A percentile compares a stretch with the other conserved stretches of the same genome.
These are phyloP conservation scores for Annulohypoxylon stygium DNA, from an alignment of 495 filamentous ascomycete species.

Conservation along the genomic window DNA sequence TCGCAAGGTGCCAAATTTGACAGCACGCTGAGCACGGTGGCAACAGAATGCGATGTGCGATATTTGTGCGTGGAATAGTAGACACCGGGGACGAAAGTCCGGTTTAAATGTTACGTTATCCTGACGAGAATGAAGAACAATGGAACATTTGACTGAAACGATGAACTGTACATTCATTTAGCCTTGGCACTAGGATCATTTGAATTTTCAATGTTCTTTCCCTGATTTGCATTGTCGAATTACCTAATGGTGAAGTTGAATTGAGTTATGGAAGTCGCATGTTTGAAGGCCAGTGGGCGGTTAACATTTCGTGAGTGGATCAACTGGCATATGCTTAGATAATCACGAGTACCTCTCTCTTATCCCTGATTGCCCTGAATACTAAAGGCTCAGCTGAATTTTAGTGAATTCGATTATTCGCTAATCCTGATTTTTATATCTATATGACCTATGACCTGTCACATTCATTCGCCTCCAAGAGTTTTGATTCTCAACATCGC, in stretches of 20 bases:
- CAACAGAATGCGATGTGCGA: constrained; percentile 35
- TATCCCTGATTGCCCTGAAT: constrained; percentile 1
- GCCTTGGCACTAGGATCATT: constrained; percentile 1
- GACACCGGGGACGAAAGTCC: neutral
- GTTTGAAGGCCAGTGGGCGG: neutral
- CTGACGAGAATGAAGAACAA: constrained; percentile 7
- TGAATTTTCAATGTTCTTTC: neutral
- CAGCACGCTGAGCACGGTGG: constrained; percentile 26
- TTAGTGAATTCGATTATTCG: neutral
- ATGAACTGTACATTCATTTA: constrained; percentile 16
- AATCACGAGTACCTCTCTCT: neutral
- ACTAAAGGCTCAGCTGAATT: neutral
- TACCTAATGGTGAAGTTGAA: constrained; percentile 25
- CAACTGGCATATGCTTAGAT: neutral
- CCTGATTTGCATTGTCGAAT: constrained; percentile 13
- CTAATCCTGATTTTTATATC: neutral
- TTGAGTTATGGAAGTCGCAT: constrained; percentile 14
- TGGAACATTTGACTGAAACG: neutral
- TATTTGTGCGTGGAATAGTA: constrained; percentile 39
- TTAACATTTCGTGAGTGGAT: neutral
- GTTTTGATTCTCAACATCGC: neutral
- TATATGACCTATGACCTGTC: constrained; percentile 18
- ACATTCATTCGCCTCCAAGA: constrained; percentile 16
- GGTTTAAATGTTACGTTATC: constrained; percentile 40
- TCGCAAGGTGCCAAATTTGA: constrained; percentile 14